Evolutionary conservation across 305 asterid genomes (phyloP).

Genomic region (Fraxinus dipetala): DNA sequence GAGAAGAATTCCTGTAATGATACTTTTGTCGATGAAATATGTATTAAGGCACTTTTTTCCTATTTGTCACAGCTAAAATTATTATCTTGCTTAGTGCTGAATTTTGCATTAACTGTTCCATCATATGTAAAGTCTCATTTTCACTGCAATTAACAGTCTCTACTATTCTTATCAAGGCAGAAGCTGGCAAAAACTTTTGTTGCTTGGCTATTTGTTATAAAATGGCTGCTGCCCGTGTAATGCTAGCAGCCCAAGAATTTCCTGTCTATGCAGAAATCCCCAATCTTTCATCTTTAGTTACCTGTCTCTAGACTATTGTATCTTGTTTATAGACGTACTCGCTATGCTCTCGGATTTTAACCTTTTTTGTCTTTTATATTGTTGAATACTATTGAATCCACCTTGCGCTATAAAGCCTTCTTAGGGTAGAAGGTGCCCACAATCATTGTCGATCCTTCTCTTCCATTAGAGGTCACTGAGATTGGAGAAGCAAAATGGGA

Average conservation of each 20-base stretch:
- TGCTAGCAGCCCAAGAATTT: not conserved
- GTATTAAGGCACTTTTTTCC: not conserved
- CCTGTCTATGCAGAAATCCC: not conserved
- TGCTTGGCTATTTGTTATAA: not conserved
- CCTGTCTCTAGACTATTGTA: not conserved
- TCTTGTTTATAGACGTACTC: not conserved
- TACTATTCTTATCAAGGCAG: not conserved
- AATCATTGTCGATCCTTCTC: not conserved
- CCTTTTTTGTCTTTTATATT: not conserved
- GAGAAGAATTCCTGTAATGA: slow-evolving; percentile 7
- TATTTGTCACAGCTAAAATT: not conserved
- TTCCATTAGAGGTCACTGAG: not conserved
- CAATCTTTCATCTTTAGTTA: not conserved
- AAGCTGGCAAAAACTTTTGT: not conserved
- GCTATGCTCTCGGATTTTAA: not conserved
- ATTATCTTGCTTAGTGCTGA: not conserved
- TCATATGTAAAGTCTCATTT: not conserved
- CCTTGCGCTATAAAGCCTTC: not conserved
- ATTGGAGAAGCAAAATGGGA: not conserved
- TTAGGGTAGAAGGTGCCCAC: not conserved
- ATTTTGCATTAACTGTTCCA: not conserved
- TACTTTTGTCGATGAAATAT: not conserved
- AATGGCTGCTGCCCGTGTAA: not conserved
- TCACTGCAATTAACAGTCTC: not conserved
- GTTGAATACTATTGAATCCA: not conserved